Base-by-base conservation (phyloP, 768 basidiomycete species). In the Boletus vermiculosoides region DNA sequence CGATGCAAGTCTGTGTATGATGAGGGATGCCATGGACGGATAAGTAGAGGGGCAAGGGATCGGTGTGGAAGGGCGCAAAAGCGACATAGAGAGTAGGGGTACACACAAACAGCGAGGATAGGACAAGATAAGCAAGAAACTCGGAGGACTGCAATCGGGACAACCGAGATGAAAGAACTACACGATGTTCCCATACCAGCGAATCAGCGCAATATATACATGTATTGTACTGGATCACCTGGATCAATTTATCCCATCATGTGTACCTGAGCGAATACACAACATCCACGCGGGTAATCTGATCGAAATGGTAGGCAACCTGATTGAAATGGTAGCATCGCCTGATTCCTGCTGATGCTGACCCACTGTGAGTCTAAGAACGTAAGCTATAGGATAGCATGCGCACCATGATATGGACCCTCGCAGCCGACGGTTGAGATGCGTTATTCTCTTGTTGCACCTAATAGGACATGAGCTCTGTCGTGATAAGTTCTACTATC, bases 211-310 rank as follows among this genome's bases (percentile, higher is more conserved):
- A 11, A 10, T 31, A 31, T 11, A 8, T 11, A 31, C 31, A 31
- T 31, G 31, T 11, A 11, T 31, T 3, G 11, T 11, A 11, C 11
- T 11, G 25, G 0, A 28, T 28, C 28, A 28, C 28, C 28, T 28
- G 28, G 28, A 28, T 52, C n/a, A 44, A 8, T 22, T 4, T 12
- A n/a, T 30, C 34, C 34, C 41, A 44, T 55, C 47, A 4, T 28
- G 31, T 2, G 39, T 25, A 34, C 25, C 23, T 3, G 40, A 13
- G 18, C n/a, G 25, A 5, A 15, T 37, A 22, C 55, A 55, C 15
- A 42, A 22, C 50, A 55, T 44, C 55, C 55, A 55, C 5, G 41
- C 15, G 33, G 55, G 55, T 5, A 44, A 25, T 13, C 48, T 42
- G 31, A 55, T 15, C 12, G 22, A 25, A 41, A 55, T 8, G 11